Percentiles rank a stretch among this genome's conserved stretches.
Conservation (phyloP, 2,329 filamentous ascomycete genomes). For the Cytospora paraplurivora region DNA sequence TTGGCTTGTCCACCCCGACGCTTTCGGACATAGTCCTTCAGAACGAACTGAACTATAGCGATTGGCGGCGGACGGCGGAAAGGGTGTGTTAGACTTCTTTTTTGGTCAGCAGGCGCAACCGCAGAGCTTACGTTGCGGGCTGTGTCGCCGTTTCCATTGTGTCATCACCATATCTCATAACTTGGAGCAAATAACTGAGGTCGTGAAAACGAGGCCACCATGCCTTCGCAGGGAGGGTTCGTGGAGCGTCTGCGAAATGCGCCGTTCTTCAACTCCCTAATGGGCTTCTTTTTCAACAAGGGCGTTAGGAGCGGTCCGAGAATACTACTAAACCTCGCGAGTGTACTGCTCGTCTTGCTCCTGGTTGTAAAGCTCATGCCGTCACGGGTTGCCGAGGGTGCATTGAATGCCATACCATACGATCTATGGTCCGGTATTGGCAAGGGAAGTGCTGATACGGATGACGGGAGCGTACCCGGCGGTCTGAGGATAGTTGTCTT, state of each 20-base stretch:
- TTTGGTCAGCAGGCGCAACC: slow-evolving; percentile 11
- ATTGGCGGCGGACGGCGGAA: slow-evolving; percentile 10
- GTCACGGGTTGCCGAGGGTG: slow-evolving; percentile 29
- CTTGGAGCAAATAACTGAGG: slow-evolving; percentile 19
- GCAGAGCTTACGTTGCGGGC: not conserved
- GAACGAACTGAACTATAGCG: not conserved
- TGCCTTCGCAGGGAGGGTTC: slow-evolving; percentile 20
- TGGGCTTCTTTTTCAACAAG: slow-evolving; percentile 36
- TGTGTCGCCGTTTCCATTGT: not conserved
- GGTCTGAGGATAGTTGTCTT: slow-evolving; percentile 55
- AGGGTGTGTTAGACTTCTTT: slow-evolving; percentile 22
- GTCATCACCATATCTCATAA: not conserved
- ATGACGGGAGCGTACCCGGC: slow-evolving; percentile 29
- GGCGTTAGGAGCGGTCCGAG: slow-evolving; percentile 36
- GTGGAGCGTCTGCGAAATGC: slow-evolving; percentile 6
- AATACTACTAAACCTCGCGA: slow-evolving; percentile 34
- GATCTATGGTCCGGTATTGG: slow-evolving; percentile 28
- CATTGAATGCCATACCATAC: slow-evolving; percentile 27
- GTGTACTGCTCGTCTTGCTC: slow-evolving; percentile 30
- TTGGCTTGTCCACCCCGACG: not conserved
- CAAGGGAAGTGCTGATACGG: slow-evolving; percentile 3
- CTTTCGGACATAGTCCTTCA: not conserved
- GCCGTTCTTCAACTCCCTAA: slow-evolving; percentile 27
- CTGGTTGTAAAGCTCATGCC: slow-evolving; percentile 33
- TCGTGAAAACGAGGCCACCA: slow-evolving; percentile 14